Evolutionary conservation across 2,329 filamentous ascomycete species (phyloP).

Genomic region (Fusarium sp.): DNA sequence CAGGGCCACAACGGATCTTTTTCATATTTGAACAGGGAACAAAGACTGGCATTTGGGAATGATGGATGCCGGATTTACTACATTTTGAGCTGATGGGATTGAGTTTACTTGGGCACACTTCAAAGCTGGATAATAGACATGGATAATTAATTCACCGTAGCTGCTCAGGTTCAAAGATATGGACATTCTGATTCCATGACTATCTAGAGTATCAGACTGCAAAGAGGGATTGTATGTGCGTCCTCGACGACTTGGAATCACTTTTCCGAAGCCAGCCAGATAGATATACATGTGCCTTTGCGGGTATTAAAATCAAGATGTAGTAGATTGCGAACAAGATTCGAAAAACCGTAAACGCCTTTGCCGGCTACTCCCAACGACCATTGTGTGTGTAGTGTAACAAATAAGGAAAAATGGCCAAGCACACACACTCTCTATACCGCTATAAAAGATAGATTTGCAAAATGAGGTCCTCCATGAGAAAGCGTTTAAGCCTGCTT

Average conservation of each 20-base stretch:
- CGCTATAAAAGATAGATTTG: conserved; percentile 27
- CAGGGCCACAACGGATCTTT: background rate
- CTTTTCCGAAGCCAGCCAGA: conserved; percentile 35
- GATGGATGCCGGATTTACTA: background rate
- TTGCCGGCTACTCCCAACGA: conserved; percentile 42
- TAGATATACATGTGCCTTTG: conserved; percentile 32
- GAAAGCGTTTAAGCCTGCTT: conserved; percentile 23
- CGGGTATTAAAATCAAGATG: conserved; percentile 41
- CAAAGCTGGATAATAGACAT: background rate
- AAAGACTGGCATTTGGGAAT: background rate
- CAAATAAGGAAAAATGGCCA: conserved; percentile 14
- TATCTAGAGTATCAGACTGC: conserved; percentile 32
- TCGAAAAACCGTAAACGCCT: conserved; percentile 37
- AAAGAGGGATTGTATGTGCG: conserved; percentile 27
- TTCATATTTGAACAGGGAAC: background rate
- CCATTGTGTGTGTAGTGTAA: conserved; percentile 7
- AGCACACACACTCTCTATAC: conserved; percentile 22
- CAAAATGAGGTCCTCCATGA: conserved; percentile 7
- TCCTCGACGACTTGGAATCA: conserved; percentile 32
- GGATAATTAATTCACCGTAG: background rate
- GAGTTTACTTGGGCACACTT: background rate
- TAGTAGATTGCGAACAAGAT: conserved; percentile 8
- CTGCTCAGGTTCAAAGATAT: background rate
- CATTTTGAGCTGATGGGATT: background rate
- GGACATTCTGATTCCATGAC: conserved; percentile 35